Evolutionary conservation across 2,329 filamentous ascomycete genomes (phyloP).

Genomic region (Colletotrichum sp.): DNA sequence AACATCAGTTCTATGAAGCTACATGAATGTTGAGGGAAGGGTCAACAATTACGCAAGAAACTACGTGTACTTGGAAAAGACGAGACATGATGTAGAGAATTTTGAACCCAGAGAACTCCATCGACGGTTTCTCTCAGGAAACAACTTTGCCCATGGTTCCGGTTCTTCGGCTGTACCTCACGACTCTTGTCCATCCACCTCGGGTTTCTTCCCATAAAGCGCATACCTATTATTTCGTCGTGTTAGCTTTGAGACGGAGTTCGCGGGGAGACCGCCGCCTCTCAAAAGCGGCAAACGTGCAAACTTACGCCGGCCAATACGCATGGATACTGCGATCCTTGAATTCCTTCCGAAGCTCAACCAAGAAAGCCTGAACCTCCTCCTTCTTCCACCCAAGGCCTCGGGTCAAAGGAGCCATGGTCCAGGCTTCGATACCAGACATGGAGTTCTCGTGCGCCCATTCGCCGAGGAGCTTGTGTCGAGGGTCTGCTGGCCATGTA

Average conservation of each 20-base stretch:
- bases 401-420: background rate
- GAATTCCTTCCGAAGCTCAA: background rate
- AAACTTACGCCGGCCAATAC: background rate
- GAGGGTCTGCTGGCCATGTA: background rate
- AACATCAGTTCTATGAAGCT: too few relatives aligned
- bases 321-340: background rate
- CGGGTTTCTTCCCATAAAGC: background rate
- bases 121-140: background rate
- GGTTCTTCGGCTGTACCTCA: background rate
- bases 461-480: background rate
- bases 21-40: fast-evolving
- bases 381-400: background rate
- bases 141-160: background rate
- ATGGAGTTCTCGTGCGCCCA: background rate
- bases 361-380: background rate
- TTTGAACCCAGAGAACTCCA: background rate
- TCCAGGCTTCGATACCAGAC: background rate
- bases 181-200: background rate
- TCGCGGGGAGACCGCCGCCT: background rate
- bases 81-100: background rate
- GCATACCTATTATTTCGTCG: background rate
- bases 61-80: background rate
- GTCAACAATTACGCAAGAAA: background rate
- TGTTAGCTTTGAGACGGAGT: background rate
- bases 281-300: background rate